A percentile compares a stretch with the other conserved stretches of the same genome.
Conservation (phyloP, 2,329 filamentous ascomycete genomes). For the Exutisphaerella laricina region DNA sequence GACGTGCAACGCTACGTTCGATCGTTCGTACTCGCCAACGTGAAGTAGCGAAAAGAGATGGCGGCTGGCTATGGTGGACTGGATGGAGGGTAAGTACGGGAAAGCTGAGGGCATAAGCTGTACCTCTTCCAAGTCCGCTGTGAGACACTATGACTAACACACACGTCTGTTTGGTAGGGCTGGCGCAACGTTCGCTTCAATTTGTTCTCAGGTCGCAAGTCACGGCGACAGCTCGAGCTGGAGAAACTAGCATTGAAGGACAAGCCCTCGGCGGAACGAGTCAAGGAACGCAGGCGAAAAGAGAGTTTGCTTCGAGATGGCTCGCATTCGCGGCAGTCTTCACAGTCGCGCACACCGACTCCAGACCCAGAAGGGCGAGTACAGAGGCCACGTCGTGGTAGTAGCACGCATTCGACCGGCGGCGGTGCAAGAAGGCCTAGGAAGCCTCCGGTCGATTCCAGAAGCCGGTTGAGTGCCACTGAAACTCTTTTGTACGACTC, state of each 20-base stretch:
- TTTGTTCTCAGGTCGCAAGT: conserved; percentile 24
- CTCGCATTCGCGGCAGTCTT: conserved; percentile 21
- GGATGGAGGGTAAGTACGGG: too few species aligned
- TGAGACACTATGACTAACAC: too few species aligned
- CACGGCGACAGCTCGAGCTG: conserved; percentile 27
- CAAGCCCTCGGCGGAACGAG: conserved; percentile 15
- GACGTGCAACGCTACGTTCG: conserved; percentile 64
- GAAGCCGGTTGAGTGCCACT: conserved; percentile 26
- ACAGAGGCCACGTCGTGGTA: conserved; percentile 23
- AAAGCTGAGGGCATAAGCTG: too few species aligned
- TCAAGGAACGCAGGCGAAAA: conserved; percentile 20
- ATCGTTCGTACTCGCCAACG: conserved; percentile 65
- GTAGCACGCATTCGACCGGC: conserved; percentile 18
- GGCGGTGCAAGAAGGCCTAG: conserved; percentile 19
- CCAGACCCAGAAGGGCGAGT: conserved; percentile 21
- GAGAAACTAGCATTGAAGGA: conserved; percentile 28
- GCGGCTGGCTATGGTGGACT: conserved; percentile 82
- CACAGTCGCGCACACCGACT: conserved; percentile 24
- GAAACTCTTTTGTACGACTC: conserved; percentile 26
- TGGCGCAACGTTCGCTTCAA: conserved; percentile 36
- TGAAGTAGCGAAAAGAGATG: conserved; percentile 62
- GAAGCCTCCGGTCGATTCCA: conserved; percentile 16
- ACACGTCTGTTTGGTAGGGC: too few species aligned
- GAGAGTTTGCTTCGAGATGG: conserved; percentile 22
- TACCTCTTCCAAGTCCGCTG: too few species aligned